These are phyloP conservation scores for Colletotrichum echinochloae DNA, from an alignment of 2,329 filamentous ascomycete genomes.

Conservation along the genomic window DNA sequence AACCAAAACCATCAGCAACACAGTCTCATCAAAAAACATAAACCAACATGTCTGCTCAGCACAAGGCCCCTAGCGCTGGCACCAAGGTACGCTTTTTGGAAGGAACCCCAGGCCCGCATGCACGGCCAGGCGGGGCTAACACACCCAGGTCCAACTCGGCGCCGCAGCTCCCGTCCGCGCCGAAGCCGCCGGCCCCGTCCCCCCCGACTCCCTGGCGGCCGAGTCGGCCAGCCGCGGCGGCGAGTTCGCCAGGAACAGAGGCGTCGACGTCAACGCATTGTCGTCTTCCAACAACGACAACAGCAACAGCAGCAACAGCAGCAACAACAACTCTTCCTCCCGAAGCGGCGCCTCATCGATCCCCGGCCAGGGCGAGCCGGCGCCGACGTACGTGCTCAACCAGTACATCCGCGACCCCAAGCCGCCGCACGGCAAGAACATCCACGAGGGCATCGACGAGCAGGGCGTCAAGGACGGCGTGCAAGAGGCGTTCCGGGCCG, in stretches of 20 bases:
- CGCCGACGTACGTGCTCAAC: constrained; percentile 54
- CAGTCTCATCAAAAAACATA: too few species aligned
- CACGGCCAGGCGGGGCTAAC: constrained; percentile 21
- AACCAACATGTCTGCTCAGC: constrained; percentile 16
- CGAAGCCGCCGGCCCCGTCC: constrained; percentile 74
- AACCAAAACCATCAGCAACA: background rate
- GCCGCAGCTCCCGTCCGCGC: constrained; percentile 61
- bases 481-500: constrained; percentile 54
- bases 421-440: constrained; percentile 59
- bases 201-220: constrained; percentile 79
- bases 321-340: constrained; percentile 3
- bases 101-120: background rate
- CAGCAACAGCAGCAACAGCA: background rate
- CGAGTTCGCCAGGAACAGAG: constrained; percentile 70
- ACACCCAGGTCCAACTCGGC: constrained; percentile 59
- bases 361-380: constrained; percentile 44
- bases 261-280: constrained; percentile 61
- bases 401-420: constrained; percentile 48
- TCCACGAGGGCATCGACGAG: constrained; percentile 52
- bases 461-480: constrained; percentile 51
- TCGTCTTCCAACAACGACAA: constrained; percentile 48
- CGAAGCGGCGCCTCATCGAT: constrained; percentile 24
- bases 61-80: constrained; percentile 34
- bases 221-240: constrained; percentile 74
- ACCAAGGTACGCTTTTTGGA: constrained; percentile 26